A percentile compares a stretch with the other conserved stretches of the same genome.
Evolutionary conservation across 169 alveolate species (phyloP).

Genomic region (Eimeria sp.): DNA sequence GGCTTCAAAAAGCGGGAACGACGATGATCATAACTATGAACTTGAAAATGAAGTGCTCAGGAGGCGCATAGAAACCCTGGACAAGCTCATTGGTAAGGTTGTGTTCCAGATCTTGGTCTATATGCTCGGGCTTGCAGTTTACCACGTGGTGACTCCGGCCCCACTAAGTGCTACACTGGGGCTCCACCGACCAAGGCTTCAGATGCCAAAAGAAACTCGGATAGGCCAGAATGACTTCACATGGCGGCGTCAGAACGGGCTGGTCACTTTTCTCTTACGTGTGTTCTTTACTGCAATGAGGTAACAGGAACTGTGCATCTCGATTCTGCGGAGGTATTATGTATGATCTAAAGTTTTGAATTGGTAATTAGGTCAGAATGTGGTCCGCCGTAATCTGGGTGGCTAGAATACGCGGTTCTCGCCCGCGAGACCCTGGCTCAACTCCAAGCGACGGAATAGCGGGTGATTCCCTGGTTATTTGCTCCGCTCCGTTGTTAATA

Average conservation of each 20-base stretch:
- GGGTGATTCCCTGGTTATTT: too few species aligned
- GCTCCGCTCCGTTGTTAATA: neutral
- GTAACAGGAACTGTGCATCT: too few species aligned
- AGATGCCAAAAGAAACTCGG: neutral
- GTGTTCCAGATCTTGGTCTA: neutral
- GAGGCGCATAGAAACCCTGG: constrained; percentile 75
- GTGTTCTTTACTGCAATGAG: neutral
- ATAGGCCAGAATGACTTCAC: neutral
- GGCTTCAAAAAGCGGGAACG: constrained; percentile 63
- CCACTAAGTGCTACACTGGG: too few species aligned
- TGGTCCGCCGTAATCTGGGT: constrained; percentile 79
- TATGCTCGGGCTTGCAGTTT: neutral
- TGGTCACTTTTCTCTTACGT: neutral
- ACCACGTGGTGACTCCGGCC: too few species aligned
- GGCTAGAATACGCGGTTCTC: constrained; percentile 84
- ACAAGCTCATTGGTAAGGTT: constrained; percentile 72
- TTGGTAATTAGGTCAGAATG: too few species aligned
- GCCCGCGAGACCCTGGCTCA: constrained; percentile 85
- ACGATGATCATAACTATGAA: constrained; percentile 73
- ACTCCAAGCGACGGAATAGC: constrained; percentile 78
- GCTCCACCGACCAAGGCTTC: neutral
- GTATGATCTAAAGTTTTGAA: neutral
- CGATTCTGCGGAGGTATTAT: neutral
- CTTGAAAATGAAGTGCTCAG: constrained; percentile 78
- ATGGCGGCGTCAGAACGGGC: neutral